Evolutionary conservation across 768 basidiomycete genomes (phyloP).

Genomic region (Pilatotrama ljubarskyi): DNA sequence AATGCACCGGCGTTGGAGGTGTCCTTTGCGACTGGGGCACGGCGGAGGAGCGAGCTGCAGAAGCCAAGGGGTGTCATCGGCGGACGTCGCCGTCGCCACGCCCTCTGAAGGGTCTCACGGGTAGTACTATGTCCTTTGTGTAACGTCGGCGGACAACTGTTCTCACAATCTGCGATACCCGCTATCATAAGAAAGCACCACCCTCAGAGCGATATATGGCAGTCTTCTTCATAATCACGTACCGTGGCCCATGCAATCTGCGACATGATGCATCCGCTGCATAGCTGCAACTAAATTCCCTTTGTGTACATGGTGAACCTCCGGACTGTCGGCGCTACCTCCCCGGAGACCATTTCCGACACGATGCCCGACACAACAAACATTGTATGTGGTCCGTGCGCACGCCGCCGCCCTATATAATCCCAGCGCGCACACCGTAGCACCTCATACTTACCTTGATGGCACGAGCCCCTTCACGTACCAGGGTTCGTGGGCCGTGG

Average conservation of each 20-base stretch:
- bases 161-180: neutral
- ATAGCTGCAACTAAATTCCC: too few relatives aligned
- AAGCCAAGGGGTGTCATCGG: slow-evolving; percentile 11
- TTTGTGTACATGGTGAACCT: too few relatives aligned
- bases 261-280: too few relatives aligned
- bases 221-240: too few relatives aligned
- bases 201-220: too few relatives aligned
- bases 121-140: neutral
- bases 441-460: slow-evolving; percentile 37
- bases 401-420: slow-evolving; percentile 5
- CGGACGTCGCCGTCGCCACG: slow-evolving; percentile 16
- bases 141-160: too few relatives aligned
- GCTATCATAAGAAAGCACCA: too few relatives aligned
- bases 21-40: slow-evolving; percentile 19
- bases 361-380: neutral
- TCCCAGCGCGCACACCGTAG: neutral
- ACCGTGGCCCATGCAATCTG: too few relatives aligned
- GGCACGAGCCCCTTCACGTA: slow-evolving; percentile 37
- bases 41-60: neutral
- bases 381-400: slow-evolving; percentile 20
- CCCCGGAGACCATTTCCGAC: neutral
- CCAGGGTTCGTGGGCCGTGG: slow-evolving; percentile 38
- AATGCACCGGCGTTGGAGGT: slow-evolving; percentile 24
- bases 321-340: too few relatives aligned
- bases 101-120: neutral